Base-by-base conservation (phyloP, 1,139 yeast genomes). In the Yamadazyma epiphylla region DNA sequence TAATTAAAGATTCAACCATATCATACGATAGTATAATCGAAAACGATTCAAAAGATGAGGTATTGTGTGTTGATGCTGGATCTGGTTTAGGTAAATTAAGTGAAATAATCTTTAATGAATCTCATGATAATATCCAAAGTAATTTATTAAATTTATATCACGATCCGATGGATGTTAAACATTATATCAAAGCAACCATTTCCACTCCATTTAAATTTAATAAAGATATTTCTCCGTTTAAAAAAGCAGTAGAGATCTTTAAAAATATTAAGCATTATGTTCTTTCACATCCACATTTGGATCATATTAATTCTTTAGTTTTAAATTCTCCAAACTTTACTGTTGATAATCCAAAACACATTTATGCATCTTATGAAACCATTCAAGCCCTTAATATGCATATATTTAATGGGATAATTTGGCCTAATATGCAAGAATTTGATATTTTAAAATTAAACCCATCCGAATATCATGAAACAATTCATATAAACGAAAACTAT, bases 241-340 rank as follows among this genome's bases (percentile, higher is more conserved):
- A 39, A 28, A 30, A 36, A 16, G 44, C 67, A 10, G 49, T 50
- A 32, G 28, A 39, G 14, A 51, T 78, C 5, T 58, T 65, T 36
- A 51, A 61, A 14, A 46, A 56, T n/a, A 42, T 72, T 12, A 39
- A 53, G 15, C 62, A 69, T 19, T 75, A 74, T 37, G 67, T 84
- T 30, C 69, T 88, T 22, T 77, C 96, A 2, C 96, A 88, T 55
- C 77, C 94, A 1, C 96, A 88, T 54, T 52, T 87, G 32, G 96
- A 88, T 53, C 96, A 88, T 51, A 67, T 86, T 13, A 56, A 73
- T 4, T 86, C 83, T 1, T 51, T 87, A 31, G 75, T 81, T 2
- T 58, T 87, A 30, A 87, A 87, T 49, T 75, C 89, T 4, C 86
- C 95, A 0, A 68, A 74, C 6, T 74, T 77, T 34, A 31, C 47